A percentile compares a stretch with the other conserved stretches of the same genome.
Evolutionary conservation across 2,329 filamentous ascomycete species (phyloP).

Genomic region (Akanthomyces lecanii): DNA sequence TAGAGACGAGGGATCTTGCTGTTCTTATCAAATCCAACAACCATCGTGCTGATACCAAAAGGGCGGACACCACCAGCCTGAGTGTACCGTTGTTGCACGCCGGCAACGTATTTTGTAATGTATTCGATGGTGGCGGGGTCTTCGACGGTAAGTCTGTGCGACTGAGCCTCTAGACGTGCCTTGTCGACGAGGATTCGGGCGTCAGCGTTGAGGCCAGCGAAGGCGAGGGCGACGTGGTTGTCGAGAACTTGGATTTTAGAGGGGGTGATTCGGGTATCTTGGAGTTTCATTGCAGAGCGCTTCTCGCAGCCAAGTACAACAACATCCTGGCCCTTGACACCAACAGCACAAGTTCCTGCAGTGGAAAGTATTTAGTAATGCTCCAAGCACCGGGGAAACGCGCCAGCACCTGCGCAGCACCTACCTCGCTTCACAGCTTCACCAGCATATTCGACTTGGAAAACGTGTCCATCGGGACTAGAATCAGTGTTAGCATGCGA

Average conservation of each 20-base stretch:
- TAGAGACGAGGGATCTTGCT: slow-evolving; percentile 87
- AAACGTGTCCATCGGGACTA: slow-evolving; percentile 98
- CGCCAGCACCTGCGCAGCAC: slow-evolving; percentile 20
- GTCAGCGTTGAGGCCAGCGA: slow-evolving; percentile 95
- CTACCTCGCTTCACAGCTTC: slow-evolving; percentile 97
- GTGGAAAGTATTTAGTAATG: slow-evolving; percentile 20
- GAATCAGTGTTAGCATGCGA: slow-evolving; percentile 39
- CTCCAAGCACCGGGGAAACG: slow-evolving; percentile 3
- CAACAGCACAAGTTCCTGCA: slow-evolving; percentile 91
- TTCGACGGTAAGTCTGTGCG: slow-evolving; percentile 93
- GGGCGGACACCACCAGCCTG: slow-evolving; percentile 97
- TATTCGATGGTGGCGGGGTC: slow-evolving; percentile 98
- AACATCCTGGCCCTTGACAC: slow-evolving; percentile 90
- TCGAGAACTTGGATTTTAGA: slow-evolving; percentile 98
- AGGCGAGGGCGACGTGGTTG: slow-evolving; percentile 92
- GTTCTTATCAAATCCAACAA: slow-evolving; percentile 96
- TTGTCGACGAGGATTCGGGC: slow-evolving; percentile 98
- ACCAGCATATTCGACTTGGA: slow-evolving; percentile 98
- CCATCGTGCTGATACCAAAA: slow-evolving; percentile 97
- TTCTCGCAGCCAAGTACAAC: slow-evolving; percentile 98
- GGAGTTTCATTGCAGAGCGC: slow-evolving; percentile 97
- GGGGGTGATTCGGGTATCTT: slow-evolving; percentile 97
- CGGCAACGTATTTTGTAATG: slow-evolving; percentile 97
- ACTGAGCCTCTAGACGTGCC: slow-evolving; percentile 93
- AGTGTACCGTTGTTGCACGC: slow-evolving; percentile 97